phyloP scores from a whole-genome alignment of 2,329 filamentous ascomycete species.

The Colletotrichum plurivorum region DNA sequence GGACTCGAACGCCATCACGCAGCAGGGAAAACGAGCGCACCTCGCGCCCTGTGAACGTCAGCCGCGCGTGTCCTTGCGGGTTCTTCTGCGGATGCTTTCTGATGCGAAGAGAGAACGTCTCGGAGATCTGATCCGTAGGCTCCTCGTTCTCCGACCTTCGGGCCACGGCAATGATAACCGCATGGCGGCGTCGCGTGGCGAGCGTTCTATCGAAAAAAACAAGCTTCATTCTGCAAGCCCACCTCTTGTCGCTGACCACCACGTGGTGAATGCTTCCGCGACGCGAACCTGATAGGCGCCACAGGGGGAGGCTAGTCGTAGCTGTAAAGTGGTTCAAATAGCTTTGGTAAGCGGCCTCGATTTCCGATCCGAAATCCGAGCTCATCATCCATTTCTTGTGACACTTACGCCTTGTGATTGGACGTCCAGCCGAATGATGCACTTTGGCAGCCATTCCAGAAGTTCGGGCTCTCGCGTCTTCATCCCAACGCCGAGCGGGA shows the following conservation, averaged over 20 bases:
- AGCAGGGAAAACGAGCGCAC: not conserved
- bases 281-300: not conserved
- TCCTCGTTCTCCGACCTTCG: not conserved
- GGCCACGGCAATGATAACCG: not conserved
- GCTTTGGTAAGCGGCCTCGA: not conserved
- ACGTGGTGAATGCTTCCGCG: conserved; percentile 14
- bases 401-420: not conserved
- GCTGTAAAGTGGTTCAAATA: not conserved
- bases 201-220: not conserved
- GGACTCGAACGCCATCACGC: not conserved
- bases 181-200: no score
- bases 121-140: not conserved
- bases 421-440: not conserved
- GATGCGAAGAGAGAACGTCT: not conserved
- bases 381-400: conserved; percentile 8
- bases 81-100: not conserved
- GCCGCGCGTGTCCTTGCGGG: not conserved
- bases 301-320: not conserved
- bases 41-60: not conserved
- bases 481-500: conserved; percentile 27
- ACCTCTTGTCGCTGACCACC: not conserved
- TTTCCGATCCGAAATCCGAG: conserved; percentile 34
- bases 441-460: not conserved
- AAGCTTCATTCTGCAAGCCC: conserved; percentile 11
- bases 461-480: conserved; percentile 31